phyloP scores from a whole-genome alignment of 1,139 yeast genomes.

The Nematodospora anomalae region DNA sequence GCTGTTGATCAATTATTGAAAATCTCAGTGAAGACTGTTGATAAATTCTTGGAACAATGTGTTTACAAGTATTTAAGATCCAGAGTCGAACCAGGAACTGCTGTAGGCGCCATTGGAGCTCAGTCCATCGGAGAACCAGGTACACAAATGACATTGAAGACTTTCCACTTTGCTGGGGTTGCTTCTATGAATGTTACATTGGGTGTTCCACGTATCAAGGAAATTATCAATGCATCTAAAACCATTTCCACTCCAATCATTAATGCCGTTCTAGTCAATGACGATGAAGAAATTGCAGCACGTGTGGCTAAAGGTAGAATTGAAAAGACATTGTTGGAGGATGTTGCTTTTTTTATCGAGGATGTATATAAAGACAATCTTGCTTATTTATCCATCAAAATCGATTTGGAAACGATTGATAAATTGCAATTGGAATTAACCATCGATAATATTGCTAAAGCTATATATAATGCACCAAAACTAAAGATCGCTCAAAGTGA shows the following conservation, averaged over 20 bases:
- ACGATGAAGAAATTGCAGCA: constrained; percentile 94
- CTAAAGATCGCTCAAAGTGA: constrained; percentile 76
- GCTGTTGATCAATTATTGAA: constrained; percentile 76
- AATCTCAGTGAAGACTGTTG: constrained; percentile 60
- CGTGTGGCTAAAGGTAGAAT: constrained; percentile 97
- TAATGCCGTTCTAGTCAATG: constrained; percentile 90
- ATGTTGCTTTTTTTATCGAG: constrained; percentile 84
- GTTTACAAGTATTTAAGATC: constrained; percentile 83
- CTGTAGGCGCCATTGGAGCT: constrained; percentile 99
- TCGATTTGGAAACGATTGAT: constrained; percentile 84
- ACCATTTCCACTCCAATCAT: constrained; percentile 95
- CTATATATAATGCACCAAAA: constrained; percentile 83
- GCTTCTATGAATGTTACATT: constrained; percentile 98
- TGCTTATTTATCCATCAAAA: constrained; percentile 77
- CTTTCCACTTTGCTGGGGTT: constrained; percentile 99
- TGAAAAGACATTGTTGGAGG: constrained; percentile 86
- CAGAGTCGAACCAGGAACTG: constrained; percentile 98
- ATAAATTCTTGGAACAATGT: constrained; percentile 74
- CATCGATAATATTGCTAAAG: constrained; percentile 81
- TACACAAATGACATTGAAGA: constrained; percentile 97
- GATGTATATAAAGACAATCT: constrained; percentile 85
- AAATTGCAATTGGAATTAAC: constrained; percentile 85
- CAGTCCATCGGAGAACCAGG: constrained; percentile 99
- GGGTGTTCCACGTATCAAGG: constrained; percentile 99
- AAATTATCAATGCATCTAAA: constrained; percentile 95